Evolutionary conservation across 495 filamentous ascomycete species (phyloP).

Genomic region (Aeminium ludgeri): DNA sequence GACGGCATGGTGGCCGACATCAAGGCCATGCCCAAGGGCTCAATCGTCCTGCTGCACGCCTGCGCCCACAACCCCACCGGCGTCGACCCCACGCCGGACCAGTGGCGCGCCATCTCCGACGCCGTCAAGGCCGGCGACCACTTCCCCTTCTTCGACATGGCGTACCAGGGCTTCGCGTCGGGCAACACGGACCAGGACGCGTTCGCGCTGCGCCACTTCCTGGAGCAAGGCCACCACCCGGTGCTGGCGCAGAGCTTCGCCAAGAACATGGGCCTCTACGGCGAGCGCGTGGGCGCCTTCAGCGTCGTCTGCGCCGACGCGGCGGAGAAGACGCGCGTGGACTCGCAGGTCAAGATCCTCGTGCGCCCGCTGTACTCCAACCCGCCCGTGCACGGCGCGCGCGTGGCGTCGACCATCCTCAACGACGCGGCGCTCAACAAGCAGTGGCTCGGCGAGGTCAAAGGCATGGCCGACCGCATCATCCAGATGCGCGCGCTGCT

Average conservation of each 20-base stretch:
- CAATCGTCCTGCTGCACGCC: constrained; percentile 83
- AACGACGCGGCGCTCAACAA: constrained; percentile 72
- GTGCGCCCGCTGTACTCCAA: constrained; percentile 96
- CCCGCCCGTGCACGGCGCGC: constrained; percentile 88
- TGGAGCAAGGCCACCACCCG: constrained; percentile 79
- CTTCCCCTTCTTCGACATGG: constrained; percentile 98
- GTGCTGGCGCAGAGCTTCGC: constrained; percentile 88
- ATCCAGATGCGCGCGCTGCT: constrained; percentile 91
- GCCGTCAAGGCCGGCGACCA: constrained; percentile 79
- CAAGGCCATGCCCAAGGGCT: constrained; percentile 70
- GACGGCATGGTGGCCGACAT: constrained; percentile 85
- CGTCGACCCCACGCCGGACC: constrained; percentile 78
- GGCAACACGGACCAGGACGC: constrained; percentile 85
- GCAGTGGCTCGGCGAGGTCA: constrained; percentile 93
- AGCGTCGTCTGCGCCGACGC: constrained; percentile 68
- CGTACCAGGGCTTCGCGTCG: constrained; percentile 95
- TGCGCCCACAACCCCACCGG: constrained; percentile 98
- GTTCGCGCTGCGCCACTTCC: constrained; percentile 80
- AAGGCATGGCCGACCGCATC: constrained; percentile 97
- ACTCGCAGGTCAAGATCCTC: constrained; percentile 96
- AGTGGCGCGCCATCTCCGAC: constrained; percentile 85
- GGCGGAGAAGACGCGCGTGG: constrained; percentile 89
- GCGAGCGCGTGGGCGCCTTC: constrained; percentile 95
- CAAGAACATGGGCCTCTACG: constrained; percentile 99
- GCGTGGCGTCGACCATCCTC: constrained; percentile 82